These are phyloP conservation scores for Aspergillus felis DNA, from an alignment of 2,329 filamentous ascomycete species.

Conservation along the genomic window DNA sequence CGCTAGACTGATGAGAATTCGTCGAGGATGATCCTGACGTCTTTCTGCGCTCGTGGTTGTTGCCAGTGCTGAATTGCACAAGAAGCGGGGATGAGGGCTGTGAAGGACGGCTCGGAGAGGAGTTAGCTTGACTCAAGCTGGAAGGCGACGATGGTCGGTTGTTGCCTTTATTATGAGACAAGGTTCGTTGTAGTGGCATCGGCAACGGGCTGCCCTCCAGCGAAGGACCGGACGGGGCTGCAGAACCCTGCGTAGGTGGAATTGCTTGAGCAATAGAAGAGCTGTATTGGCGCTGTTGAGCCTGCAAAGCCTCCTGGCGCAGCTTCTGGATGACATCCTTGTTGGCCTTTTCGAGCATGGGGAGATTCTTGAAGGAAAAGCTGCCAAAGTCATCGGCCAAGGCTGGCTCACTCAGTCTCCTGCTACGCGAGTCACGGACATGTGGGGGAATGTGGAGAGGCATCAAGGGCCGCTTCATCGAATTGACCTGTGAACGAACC, in stretches of 20 bases:
- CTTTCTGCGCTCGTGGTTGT: slow-evolving; percentile 79
- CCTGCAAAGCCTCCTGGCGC: slow-evolving; percentile 80
- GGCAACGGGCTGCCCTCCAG: slow-evolving; percentile 83
- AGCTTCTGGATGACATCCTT: slow-evolving; percentile 98
- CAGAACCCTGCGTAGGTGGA: slow-evolving; percentile 11
- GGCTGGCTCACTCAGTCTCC: slow-evolving; percentile 86
- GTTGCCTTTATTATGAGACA: slow-evolving; percentile 75
- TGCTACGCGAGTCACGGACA: slow-evolving; percentile 82
- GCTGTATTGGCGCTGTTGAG: slow-evolving; percentile 50
- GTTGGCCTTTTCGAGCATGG: slow-evolving; percentile 94
- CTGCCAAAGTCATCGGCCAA: slow-evolving; percentile 89
- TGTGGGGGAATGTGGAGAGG: slow-evolving; percentile 95
- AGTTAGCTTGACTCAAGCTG: slow-evolving; percentile 69
- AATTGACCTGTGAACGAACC: slow-evolving; percentile 80
- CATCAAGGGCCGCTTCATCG: slow-evolving; percentile 87
- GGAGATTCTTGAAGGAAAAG: slow-evolving; percentile 95
- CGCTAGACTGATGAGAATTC: slow-evolving; percentile 72
- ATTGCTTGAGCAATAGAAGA: slow-evolving; percentile 22
- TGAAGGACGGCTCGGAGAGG: slow-evolving; percentile 82
- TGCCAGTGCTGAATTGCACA: slow-evolving; percentile 90
- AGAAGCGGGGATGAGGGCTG: slow-evolving; percentile 84
- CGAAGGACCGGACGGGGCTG: slow-evolving; percentile 55
- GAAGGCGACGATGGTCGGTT: slow-evolving; percentile 86
- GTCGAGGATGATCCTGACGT: slow-evolving; percentile 85
- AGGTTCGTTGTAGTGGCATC: slow-evolving; percentile 72